Percentiles rank a stretch among this genome's conserved stretches.
These are phyloP conservation scores for Ascochyta clinopodiicola DNA, from an alignment of 2,329 filamentous ascomycete species.

Conservation along the genomic window DNA sequence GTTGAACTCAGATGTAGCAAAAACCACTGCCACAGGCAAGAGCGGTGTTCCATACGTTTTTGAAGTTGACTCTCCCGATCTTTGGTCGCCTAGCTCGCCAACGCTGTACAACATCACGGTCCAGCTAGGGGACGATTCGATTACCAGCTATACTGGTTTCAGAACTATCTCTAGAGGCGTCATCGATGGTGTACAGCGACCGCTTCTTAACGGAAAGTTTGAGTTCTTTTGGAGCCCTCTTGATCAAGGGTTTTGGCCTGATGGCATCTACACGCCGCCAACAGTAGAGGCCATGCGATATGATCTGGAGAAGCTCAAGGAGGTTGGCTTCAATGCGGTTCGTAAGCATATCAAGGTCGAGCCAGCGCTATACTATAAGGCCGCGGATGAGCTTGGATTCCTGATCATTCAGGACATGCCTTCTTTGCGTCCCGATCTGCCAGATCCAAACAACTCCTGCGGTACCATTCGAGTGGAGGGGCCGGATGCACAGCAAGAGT, in stretches of 20 bases:
- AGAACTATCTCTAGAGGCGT: constrained; percentile 65
- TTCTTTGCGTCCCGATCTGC: constrained; percentile 52
- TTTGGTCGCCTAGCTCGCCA: constrained; percentile 71
- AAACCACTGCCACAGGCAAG: constrained; percentile 55
- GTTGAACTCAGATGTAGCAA: constrained; percentile 41
- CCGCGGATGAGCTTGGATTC: constrained; percentile 70
- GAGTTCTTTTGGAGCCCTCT: constrained; percentile 72
- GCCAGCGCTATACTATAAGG: constrained; percentile 70
- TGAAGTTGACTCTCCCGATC: constrained; percentile 59
- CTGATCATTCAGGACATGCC: constrained; percentile 78
- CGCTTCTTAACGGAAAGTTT: constrained; percentile 72
- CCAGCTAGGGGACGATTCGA: constrained; percentile 58
- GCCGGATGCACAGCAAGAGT: constrained; percentile 65
- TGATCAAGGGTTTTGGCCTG: constrained; percentile 76
- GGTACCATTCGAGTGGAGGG: constrained; percentile 22
- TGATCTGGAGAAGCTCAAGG: constrained; percentile 69
- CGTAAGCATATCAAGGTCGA: constrained; percentile 77
- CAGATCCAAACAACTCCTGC: constrained; percentile 19
- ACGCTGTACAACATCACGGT: constrained; percentile 70
- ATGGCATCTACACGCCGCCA: constrained; percentile 70
- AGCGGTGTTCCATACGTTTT: constrained; percentile 63
- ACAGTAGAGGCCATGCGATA: constrained; percentile 71
- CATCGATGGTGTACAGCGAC: constrained; percentile 65
- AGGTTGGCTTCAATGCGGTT: constrained; percentile 72
- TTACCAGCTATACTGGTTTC: constrained; percentile 73